A percentile compares a stretch with the other conserved stretches of the same genome.
These are phyloP conservation scores for Cucumis melo DNA, from an alignment of 306 rosid species.

Conservation along the genomic window DNA sequence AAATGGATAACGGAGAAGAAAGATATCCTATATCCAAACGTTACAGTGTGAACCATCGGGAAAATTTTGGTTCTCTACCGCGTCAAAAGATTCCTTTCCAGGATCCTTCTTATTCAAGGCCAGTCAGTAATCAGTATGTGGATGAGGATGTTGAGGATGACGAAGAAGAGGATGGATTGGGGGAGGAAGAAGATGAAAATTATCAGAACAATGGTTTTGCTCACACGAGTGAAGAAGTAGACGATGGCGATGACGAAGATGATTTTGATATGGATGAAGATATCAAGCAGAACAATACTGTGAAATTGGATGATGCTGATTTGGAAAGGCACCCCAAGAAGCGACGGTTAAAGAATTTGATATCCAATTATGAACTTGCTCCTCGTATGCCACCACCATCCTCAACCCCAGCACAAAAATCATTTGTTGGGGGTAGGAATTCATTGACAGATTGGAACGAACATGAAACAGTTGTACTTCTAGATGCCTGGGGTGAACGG, in stretches of 20 bases:
- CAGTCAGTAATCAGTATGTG: slow-evolving; percentile 19
- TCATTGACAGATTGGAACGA: slow-evolving; percentile 74
- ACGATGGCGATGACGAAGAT: slow-evolving; percentile 25
- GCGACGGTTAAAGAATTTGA: slow-evolving; percentile 61
- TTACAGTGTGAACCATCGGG: neutral
- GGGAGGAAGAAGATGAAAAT: slow-evolving; percentile 33
- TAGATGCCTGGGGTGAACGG: slow-evolving; percentile 79
- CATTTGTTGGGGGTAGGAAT: slow-evolving; percentile 54
- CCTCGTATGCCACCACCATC: slow-evolving; percentile 39
- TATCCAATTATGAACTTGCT: slow-evolving; percentile 65
- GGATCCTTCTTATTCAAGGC: slow-evolving; percentile 30
- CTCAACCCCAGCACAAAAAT: slow-evolving; percentile 29
- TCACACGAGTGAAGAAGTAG: slow-evolving; percentile 18
- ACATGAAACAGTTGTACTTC: slow-evolving; percentile 57
- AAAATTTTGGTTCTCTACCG: neutral
- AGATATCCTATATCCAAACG: slow-evolving; percentile 6
- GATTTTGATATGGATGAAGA: slow-evolving; percentile 18
- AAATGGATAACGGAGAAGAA: slow-evolving; percentile 70
- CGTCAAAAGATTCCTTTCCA: slow-evolving; percentile 7
- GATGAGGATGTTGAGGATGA: slow-evolving; percentile 37
- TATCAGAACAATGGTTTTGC: slow-evolving; percentile 31
- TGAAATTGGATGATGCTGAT: slow-evolving; percentile 30
- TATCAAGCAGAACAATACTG: slow-evolving; percentile 19
- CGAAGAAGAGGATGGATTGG: slow-evolving; percentile 30
- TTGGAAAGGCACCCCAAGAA: slow-evolving; percentile 51